Base-by-base conservation (phyloP, 345 rosid species). In the Syzygium aromaticum region DNA sequence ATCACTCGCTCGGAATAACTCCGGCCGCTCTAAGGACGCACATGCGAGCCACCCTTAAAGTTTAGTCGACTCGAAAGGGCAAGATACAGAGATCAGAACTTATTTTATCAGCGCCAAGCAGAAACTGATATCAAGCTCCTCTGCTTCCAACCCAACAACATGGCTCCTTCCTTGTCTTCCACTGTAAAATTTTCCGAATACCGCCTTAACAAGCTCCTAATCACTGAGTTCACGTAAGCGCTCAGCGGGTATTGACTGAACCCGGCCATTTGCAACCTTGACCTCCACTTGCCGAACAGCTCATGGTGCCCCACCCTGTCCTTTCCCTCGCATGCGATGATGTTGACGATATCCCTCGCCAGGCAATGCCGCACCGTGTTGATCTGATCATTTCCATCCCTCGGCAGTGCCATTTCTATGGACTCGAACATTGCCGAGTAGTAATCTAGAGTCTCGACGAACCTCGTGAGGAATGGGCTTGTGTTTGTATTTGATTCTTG, bases 401-500 rank as follows among this genome's bases (percentile, higher is more conserved):
- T 89, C 38, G 92, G 89, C 82, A 94, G 54, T 22, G 93, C 88
- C 91, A 86, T 95, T 10, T 95, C 96, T 27, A 95, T 91, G 64
- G 98, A 94, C 91, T 94, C 96, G 7, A 94, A 95, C 88, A 95
- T 92, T 13, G 98, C 98, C 87, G 89, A 11, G 89, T 95, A 95
- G 89, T 90, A 94, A 82, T 95, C 93, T 13, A 94, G 90, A 51
- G 95, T 88, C 89, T 95, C 98, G 11, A 73, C 25, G 43, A 95
- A 95, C 91, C 96, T 87, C 0, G 93, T 91, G 87, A 95, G 86
- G 90, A 95, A 95, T 15, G 95, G 93, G 53, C 96, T 89, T 17
- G 96, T 95, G 92, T 95, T 95, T 25, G 98, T 93, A 91, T 94
- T 95, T 25, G 96, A 94, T 90, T 95, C 98, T 83, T 95, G 98